Evolutionary conservation across 768 basidiomycete species (phyloP).

Genomic region (Hygrophorus russula): DNA sequence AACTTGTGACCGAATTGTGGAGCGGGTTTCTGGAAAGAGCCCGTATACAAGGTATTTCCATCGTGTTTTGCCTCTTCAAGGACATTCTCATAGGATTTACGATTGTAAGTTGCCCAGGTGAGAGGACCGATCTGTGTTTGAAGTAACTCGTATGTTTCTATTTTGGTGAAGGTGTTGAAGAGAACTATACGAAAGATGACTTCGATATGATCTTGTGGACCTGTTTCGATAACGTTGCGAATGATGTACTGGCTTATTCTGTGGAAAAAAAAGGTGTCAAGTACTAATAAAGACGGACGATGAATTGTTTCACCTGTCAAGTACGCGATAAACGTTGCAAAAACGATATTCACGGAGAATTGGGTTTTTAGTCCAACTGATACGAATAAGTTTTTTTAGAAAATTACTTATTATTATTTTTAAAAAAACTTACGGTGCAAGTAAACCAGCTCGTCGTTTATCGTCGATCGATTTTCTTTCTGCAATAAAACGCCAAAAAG

Average conservation of each 20-base stretch:
- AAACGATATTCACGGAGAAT: constrained; percentile 48
- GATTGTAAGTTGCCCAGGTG: constrained; percentile 50
- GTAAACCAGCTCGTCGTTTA: constrained; percentile 34
- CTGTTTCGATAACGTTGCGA: constrained; percentile 56
- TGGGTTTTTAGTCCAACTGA: constrained; percentile 58
- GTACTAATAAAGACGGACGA: too few relatives aligned
- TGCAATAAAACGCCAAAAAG: constrained; percentile 47
- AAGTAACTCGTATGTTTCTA: constrained; percentile 62
- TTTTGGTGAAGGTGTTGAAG: constrained; percentile 62
- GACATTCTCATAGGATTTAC: constrained; percentile 39
- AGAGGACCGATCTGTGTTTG: constrained; percentile 39
- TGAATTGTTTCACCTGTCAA: constrained; percentile 32
- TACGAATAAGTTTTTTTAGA: constrained; percentile 1
- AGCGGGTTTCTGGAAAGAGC: constrained; percentile 62
- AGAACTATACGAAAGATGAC: constrained; percentile 60
- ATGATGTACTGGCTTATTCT: constrained; percentile 55
- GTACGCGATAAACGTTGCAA: constrained; percentile 67
- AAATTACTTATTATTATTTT: constrained; percentile 2
- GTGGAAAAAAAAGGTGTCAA: too few relatives aligned
- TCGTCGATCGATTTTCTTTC: constrained; percentile 51
- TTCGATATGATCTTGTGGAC: constrained; percentile 48
- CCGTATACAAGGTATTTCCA: constrained; percentile 47
- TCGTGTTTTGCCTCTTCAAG: constrained; percentile 28
- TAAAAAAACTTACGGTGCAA: constrained; percentile 35
- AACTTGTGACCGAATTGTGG: constrained; percentile 38